A percentile compares a stretch with the other conserved stretches of the same genome.
These are phyloP conservation scores for Aspergillus flavus DNA, from an alignment of 2,329 filamentous ascomycete genomes.

Conservation along the genomic window DNA sequence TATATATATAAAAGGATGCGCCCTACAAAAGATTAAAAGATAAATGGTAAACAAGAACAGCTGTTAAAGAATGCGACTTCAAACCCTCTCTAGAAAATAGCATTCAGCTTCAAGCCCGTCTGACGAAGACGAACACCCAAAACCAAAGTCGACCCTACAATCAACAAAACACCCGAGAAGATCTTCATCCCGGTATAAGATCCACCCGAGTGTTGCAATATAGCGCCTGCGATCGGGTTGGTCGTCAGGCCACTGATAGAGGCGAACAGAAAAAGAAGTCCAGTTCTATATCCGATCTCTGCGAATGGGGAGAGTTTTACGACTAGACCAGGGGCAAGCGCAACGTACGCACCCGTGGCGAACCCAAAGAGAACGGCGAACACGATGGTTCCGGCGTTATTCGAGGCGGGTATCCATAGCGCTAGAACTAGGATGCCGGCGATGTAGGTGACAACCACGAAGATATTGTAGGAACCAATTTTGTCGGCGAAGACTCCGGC, in stretches of 20 bases:
- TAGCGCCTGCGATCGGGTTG: constrained; percentile 13
- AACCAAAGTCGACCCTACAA: constrained; percentile 4
- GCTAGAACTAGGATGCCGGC: constrained; percentile 53
- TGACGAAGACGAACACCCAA: background rate
- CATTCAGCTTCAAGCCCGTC: background rate
- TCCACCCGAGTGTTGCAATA: constrained; percentile 1
- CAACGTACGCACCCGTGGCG: constrained; percentile 63
- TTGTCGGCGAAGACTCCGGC: constrained; percentile 58
- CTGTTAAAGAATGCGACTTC: too few relatives aligned
- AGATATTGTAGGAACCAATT: constrained; percentile 57
- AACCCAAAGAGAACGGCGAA: constrained; percentile 70
- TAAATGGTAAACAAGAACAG: too few relatives aligned
- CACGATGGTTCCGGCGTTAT: constrained; percentile 56
- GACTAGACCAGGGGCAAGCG: background rate
- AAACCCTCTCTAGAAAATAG: background rate
- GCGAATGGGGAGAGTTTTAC: constrained; percentile 4
- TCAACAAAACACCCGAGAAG: constrained; percentile 8
- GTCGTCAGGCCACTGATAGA: constrained; percentile 12
- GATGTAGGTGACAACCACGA: constrained; percentile 50
- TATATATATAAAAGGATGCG: too few relatives aligned
- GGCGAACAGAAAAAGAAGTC: constrained; percentile 9
- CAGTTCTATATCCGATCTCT: constrained; percentile 14
- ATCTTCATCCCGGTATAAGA: constrained; percentile 5
- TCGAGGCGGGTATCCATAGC: constrained; percentile 56
- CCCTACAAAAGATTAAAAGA: too few relatives aligned